phyloP scores from a whole-genome alignment of 768 basidiomycete genomes.

The Lactarius vividus region DNA sequence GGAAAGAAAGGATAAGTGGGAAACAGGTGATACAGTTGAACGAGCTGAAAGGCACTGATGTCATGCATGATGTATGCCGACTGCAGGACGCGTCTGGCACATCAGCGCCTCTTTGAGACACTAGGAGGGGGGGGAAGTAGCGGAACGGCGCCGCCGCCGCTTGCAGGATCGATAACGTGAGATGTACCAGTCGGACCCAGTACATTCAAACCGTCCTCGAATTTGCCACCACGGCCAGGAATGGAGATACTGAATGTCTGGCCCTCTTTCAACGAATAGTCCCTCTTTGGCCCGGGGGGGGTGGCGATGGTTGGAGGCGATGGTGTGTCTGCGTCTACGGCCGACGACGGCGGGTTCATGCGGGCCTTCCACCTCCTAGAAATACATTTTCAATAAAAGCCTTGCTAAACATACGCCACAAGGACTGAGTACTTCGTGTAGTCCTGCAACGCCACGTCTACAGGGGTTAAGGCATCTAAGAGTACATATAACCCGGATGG shows the following conservation, averaged over 20 bases:
- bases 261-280: constrained; percentile 91
- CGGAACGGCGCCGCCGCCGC: constrained; percentile 49
- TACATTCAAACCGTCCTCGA: constrained; percentile 37
- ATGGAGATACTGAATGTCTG: constrained; percentile 92
- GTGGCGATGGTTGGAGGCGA: too few relatives aligned
- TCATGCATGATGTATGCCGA: not conserved
- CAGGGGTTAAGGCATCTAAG: not conserved
- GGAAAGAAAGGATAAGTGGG: not conserved
- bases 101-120: constrained; percentile 47
- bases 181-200: constrained; percentile 28
- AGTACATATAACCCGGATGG: not conserved
- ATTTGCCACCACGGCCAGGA: constrained; percentile 63
- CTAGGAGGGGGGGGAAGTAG: constrained; percentile 84
- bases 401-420: not conserved
- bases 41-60: not conserved
- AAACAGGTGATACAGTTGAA: not conserved
- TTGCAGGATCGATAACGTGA: constrained; percentile 13
- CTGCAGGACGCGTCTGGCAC: not conserved
- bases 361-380: constrained; percentile 22
- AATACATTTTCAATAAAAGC: not conserved
- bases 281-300: constrained; percentile 82
- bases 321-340: constrained; percentile 45
- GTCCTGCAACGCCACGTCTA: constrained; percentile 84
- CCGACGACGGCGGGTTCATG: constrained; percentile 37
- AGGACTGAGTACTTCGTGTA: constrained; percentile 63